Evolutionary conservation across 352 stramenopile species (phyloP), one percentile per base, ranked within the genome.

Genomic region (Phytophthora idaei): DNA sequence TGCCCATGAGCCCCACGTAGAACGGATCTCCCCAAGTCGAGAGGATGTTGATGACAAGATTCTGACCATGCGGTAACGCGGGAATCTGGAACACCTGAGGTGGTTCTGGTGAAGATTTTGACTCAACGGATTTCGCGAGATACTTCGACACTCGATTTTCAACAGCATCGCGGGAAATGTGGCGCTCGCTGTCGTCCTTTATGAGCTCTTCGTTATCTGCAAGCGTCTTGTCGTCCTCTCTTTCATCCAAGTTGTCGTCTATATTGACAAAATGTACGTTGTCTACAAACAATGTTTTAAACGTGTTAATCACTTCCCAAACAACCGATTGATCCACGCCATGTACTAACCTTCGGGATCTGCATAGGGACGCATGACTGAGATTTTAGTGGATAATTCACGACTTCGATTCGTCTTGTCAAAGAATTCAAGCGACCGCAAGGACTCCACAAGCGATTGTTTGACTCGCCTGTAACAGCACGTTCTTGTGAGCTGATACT

Each of bases 21-120:
- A 96, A 93, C 6, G 89, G 85, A 71, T 98, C 92, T 8, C 91
- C 92, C 89, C 89, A 97, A 7, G 92, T 98, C 4, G 78, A 90
- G 27, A 96, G 52, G 14, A 97, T 92, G 48, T 95, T 89, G 31
- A 97, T 68, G n/a, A 87, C 77, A 25, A 97, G 78, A 27, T 80
- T 77, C 41, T 89, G 74, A 2, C 88, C 88, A 21, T 64, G 74
- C 17, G 89, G 89, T 9, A 97, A 71, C 55, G 87, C 81, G 0
- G 87, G 90, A 49, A 96, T 94, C 7, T 77, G 65, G 46, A 92
- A 90, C 36, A 72, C 56, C 25, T 87, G 63, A 10, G 73, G 76
- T n/a, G 68, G 54, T 5, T 56, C 58, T 39, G 52, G 34, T 10
- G 37, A 31, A 21, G 47, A 15, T 15, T 69, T 71, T 41, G 62